Evolutionary conservation across 805 yeast species (phyloP).

Genomic region (Metschnikowia continentalis): DNA sequence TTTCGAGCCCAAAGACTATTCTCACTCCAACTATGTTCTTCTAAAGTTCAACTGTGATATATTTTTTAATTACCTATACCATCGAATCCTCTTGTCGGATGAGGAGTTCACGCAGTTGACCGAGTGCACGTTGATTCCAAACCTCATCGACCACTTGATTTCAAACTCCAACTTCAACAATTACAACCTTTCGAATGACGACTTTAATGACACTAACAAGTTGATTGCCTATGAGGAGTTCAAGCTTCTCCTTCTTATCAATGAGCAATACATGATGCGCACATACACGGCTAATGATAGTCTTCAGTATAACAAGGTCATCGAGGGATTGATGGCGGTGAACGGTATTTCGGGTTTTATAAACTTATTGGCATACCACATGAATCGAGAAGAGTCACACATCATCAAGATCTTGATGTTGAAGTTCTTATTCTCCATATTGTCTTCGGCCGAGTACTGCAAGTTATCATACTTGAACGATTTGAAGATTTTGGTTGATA

Average conservation of each 20-base stretch:
- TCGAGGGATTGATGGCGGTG: slow-evolving; percentile 44
- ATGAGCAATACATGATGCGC: slow-evolving; percentile 83
- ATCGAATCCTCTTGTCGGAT: slow-evolving; percentile 31
- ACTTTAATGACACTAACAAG: slow-evolving; percentile 41
- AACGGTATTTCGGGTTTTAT: slow-evolving; percentile 63
- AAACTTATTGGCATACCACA: slow-evolving; percentile 53
- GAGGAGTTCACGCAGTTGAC: slow-evolving; percentile 30
- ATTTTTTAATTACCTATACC: slow-evolving; percentile 38
- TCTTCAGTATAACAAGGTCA: slow-evolving; percentile 45
- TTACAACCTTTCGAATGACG: slow-evolving; percentile 32
- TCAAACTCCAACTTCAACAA: slow-evolving; percentile 32
- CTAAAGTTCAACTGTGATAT: slow-evolving; percentile 39
- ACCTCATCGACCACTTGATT: slow-evolving; percentile 28
- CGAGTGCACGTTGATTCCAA: slow-evolving; percentile 23
- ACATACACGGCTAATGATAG: slow-evolving; percentile 26
- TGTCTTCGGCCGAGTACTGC: slow-evolving; percentile 60
- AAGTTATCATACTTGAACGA: slow-evolving; percentile 80
- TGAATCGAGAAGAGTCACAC: slow-evolving; percentile 72
- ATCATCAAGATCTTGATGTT: slow-evolving; percentile 73
- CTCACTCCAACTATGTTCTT: slow-evolving; percentile 27
- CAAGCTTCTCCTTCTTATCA: slow-evolving; percentile 66
- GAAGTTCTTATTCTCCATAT: slow-evolving; percentile 69
- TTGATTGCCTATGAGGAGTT: slow-evolving; percentile 57
- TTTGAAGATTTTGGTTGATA: slow-evolving; percentile 76
- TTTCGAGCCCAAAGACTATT: background rate